Percentiles rank a stretch among this genome's conserved stretches.
These are phyloP conservation scores for Lachnellula arida DNA, from an alignment of 2,329 filamentous ascomycete species.

Conservation along the genomic window DNA sequence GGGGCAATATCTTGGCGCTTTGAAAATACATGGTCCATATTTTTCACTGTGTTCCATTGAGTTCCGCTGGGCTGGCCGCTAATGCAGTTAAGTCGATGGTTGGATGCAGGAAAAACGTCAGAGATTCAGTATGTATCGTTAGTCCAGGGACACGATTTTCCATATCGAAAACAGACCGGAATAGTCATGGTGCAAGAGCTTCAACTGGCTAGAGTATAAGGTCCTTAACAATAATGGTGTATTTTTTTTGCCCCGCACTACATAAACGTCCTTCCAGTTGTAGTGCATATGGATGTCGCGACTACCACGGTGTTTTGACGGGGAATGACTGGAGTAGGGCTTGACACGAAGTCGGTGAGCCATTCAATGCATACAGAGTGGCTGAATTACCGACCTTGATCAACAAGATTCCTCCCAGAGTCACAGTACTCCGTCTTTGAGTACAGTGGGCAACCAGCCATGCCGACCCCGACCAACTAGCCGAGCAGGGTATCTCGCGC, in stretches of 20 bases:
- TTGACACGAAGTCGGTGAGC: conserved; percentile 37
- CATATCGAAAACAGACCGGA: conserved; percentile 14
- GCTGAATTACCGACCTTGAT: conserved; percentile 24
- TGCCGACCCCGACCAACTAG: conserved; percentile 29
- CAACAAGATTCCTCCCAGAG: conserved; percentile 10
- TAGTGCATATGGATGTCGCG: conserved; percentile 23
- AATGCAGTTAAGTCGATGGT: conserved; percentile 30
- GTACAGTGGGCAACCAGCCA: conserved; percentile 20
- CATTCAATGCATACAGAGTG: conserved; percentile 32
- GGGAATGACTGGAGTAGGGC: conserved; percentile 33
- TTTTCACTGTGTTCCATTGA: conserved; percentile 16
- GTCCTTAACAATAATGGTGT: conserved; percentile 10
- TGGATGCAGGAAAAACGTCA: conserved; percentile 29
- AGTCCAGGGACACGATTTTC: conserved; percentile 27
- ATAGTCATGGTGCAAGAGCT: conserved; percentile 15
- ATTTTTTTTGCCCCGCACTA: conserved; percentile 29
- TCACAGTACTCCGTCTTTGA: background rate
- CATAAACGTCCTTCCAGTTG: conserved; percentile 23
- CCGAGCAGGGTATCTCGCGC: conserved; percentile 39
- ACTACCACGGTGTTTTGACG: conserved; percentile 25
- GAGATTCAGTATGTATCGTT: conserved; percentile 13
- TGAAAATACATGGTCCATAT: conserved; percentile 8
- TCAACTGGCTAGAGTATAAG: conserved; percentile 20
- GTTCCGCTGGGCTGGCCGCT: conserved; percentile 30
- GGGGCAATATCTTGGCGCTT: conserved; percentile 12